phyloP scores from a whole-genome alignment of 208 protist genomes.

The Leishmania braziliensis region DNA sequence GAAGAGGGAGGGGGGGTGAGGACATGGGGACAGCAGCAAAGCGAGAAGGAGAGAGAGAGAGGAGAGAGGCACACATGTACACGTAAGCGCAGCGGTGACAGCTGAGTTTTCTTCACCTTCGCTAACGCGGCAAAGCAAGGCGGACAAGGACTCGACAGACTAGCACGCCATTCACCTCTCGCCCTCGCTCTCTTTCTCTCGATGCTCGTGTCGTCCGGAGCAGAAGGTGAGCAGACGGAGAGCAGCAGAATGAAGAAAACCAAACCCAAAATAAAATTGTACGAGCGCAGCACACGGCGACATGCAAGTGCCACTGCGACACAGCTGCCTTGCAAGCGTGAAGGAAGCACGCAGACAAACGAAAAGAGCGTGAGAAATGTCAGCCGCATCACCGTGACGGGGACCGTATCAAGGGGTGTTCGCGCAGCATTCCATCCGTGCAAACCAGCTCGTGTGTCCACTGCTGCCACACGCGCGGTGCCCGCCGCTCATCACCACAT shows the following conservation, averaged over 20 bases:
- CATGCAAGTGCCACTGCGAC: not conserved
- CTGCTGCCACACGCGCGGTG: slow-evolving; percentile 28
- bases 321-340: not conserved
- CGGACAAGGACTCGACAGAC: not conserved
- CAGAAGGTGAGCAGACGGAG: not conserved
- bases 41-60: not conserved
- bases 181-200: not conserved
- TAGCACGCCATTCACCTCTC: not conserved
- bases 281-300: not conserved
- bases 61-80: not conserved
- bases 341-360: not conserved
- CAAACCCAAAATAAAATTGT: not conserved
- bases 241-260: not conserved
- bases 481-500: slow-evolving; percentile 20
- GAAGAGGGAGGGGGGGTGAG: not conserved
- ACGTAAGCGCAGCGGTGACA: not conserved
- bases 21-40: not conserved
- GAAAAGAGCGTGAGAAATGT: too few species aligned
- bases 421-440: slow-evolving; percentile 4
- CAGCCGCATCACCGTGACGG: not conserved
- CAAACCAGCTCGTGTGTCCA: slow-evolving; percentile 24
- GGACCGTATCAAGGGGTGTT: not conserved
- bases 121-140: not conserved
- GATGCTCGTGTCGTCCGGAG: not conserved
- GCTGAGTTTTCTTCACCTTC: not conserved